Evolutionary conservation across 169 alveolate genomes (phyloP), one percentile per base, ranked within the genome.

Genomic region (Plasmodium knowlesi): DNA sequence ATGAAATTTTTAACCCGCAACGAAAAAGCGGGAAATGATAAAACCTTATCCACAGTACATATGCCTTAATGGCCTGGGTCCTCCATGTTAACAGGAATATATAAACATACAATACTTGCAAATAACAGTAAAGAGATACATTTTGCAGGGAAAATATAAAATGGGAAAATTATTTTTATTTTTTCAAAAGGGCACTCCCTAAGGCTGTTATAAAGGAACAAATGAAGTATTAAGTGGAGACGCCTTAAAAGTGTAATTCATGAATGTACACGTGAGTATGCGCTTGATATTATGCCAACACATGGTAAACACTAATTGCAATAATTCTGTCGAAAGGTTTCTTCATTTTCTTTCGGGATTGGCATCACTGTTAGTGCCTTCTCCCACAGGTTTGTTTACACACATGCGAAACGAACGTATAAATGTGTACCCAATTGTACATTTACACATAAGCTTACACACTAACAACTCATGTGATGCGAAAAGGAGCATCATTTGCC

Each of bases 201-300:
- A 67, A 10, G n/a, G 76, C 76, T 67, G 76, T 67, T 67, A 67
- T 67, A 67, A 67, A 67, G 76, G 76, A 25, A 67, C 37, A 67
- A 8, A 67, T 67, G 28, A 67, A 67, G 28, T 28, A 28, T 67
- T 14, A 22, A 67, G 39, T n/a, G n/a, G 76, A 25, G 30, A 25
- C 14, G 37, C n/a, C 41, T 67, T 67, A 6, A 67, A 67, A 67
- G 76, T 67, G 76, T 67, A 67, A 67, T 67, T 9, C 37, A 67
- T 67, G n/a, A 67, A 25, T 67, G 61, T 50, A 50, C 16, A 67
- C 37, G 76, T 67, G n/a, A 67, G 30, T 67, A 67, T n/a, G 41
- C 37, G 14, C 12, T 10, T 22, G 76, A 25, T 28, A 28, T 67
- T 67, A 67, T 25, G 37, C 37, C 34, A 67, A 67, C 30, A 67